These are phyloP conservation scores for Trichoderma erinaceum DNA, from an alignment of 495 filamentous ascomycete genomes.

Conservation along the genomic window DNA sequence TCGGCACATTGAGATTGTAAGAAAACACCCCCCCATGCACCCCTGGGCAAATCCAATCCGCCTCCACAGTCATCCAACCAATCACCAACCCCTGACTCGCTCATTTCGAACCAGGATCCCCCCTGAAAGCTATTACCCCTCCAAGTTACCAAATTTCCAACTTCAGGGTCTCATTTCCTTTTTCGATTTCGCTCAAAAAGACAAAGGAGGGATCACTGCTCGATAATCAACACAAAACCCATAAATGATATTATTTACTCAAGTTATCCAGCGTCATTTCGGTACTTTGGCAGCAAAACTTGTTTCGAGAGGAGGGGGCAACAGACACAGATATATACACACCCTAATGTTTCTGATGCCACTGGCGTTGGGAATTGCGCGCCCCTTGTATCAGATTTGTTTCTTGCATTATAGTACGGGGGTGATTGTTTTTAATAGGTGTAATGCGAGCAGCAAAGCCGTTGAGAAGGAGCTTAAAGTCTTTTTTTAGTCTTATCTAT, in stretches of 20 bases:
- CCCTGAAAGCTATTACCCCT: background rate
- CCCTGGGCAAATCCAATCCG: background rate
- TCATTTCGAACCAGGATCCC: background rate
- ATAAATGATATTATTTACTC: too few species aligned
- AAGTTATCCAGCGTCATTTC: too few species aligned
- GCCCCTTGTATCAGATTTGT: constrained; percentile 1
- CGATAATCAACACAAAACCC: too few species aligned
- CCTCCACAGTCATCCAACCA: background rate
- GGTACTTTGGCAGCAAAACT: constrained; percentile 15
- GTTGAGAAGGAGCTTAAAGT: background rate
- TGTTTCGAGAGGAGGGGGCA: background rate
- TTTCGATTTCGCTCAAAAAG: too few species aligned
- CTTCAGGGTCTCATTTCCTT: constrained; percentile 3
- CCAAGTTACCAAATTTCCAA: background rate
- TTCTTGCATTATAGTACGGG: background rate
- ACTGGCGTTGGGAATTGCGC: background rate
- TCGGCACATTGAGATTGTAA: background rate
- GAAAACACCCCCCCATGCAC: background rate
- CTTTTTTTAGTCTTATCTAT: background rate
- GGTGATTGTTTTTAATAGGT: background rate
- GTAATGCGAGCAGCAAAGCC: background rate
- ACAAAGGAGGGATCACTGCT: too few species aligned
- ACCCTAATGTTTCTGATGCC: background rate
- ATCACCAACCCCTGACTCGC: background rate
- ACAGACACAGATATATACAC: background rate